Conservation (phyloP, 305 asterid genomes). For the Withania somnifera region DNA sequence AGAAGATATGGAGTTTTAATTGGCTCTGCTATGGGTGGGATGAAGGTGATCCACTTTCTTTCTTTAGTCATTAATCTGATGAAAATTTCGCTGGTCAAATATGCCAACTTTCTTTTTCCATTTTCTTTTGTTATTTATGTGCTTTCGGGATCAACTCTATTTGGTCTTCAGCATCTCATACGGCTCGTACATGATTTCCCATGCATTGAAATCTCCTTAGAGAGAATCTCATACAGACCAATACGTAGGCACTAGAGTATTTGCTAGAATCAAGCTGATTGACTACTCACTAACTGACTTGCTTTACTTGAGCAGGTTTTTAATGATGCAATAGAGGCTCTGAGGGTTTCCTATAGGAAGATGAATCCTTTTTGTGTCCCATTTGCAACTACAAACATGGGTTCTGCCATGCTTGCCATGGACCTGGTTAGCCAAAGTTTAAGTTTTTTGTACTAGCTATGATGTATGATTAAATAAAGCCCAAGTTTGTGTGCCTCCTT, state of each 20-base stretch:
- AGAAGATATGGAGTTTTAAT: constrained; percentile 81
- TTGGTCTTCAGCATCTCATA: neutral
- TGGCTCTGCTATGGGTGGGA: constrained; percentile 98
- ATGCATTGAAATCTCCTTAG: neutral
- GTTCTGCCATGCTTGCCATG: constrained; percentile 96
- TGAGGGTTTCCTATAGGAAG: constrained; percentile 85
- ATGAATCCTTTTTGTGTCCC: constrained; percentile 99
- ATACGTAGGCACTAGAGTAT: neutral
- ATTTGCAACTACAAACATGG: constrained; percentile 96
- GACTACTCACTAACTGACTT: neutral
- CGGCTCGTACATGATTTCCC: neutral
- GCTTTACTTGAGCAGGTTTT: constrained; percentile 55
- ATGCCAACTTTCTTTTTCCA: neutral
- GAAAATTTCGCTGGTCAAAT: neutral
- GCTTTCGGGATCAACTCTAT: neutral
- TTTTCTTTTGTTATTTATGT: neutral
- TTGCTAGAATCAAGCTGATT: neutral
- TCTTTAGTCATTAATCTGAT: constrained; percentile 1
- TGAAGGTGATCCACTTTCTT: constrained; percentile 49
- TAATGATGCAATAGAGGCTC: constrained; percentile 87
- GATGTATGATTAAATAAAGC: neutral
- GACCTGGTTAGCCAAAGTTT: constrained; percentile 55
- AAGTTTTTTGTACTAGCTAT: neutral
- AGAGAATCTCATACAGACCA: neutral
- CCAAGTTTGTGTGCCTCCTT: constrained; percentile 9